phyloP scores from a whole-genome alignment of 257 asterid genomes.

The Haberlea rhodopensis region DNA sequence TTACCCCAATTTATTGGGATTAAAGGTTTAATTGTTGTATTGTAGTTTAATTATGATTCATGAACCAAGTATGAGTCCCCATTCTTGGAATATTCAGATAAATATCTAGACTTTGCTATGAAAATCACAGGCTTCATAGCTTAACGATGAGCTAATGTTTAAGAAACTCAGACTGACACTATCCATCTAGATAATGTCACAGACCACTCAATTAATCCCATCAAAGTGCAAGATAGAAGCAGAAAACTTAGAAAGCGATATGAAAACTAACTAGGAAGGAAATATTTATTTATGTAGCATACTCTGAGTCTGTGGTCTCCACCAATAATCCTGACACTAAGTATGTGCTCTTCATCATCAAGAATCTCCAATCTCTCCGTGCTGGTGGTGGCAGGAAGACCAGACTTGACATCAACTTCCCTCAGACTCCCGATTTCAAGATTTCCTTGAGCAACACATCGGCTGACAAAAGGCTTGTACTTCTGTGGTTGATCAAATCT shows the following conservation, averaged over 20 bases:
- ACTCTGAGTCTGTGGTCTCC: slow-evolving; percentile 83
- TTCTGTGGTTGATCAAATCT: slow-evolving; percentile 83
- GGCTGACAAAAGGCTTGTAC: slow-evolving; percentile 76
- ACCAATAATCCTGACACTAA: slow-evolving; percentile 66
- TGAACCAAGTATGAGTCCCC: not conserved
- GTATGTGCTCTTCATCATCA: slow-evolving; percentile 71
- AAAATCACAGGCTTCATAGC: no score
- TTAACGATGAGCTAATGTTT: not conserved
- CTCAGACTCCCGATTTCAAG: slow-evolving; percentile 73
- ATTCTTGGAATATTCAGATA: not conserved
- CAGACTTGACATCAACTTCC: slow-evolving; percentile 79
- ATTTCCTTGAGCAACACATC: slow-evolving; percentile 62
- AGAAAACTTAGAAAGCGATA: slow-evolving; percentile 4
- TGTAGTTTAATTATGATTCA: no score
- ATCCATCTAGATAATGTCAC: not conserved
- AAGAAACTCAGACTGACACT: not conserved
- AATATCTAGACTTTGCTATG: not conserved
- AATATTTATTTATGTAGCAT: slow-evolving; percentile 18
- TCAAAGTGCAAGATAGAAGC: not conserved
- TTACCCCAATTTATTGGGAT: no score
- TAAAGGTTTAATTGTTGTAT: no score
- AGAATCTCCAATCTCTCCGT: slow-evolving; percentile 83
- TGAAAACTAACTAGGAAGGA: not conserved
- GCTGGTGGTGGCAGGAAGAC: slow-evolving; percentile 90
- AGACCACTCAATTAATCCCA: not conserved